Percentiles rank a stretch among this genome's conserved stretches.
phyloP scores from a whole-genome alignment of 257 asterid genomes.

The Linderniella brevidens region DNA sequence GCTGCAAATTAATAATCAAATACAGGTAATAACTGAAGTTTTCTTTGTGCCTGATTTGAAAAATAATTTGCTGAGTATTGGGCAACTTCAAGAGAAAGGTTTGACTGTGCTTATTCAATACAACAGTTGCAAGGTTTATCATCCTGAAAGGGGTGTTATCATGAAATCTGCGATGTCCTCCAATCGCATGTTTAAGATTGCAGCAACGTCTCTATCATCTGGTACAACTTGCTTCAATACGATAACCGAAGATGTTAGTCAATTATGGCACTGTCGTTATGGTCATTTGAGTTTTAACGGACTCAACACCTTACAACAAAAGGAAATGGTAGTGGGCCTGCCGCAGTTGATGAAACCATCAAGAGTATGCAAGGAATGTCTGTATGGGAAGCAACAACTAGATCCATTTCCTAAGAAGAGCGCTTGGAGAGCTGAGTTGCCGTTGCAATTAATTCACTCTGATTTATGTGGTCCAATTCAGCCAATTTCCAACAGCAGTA shows the following conservation, averaged over 20 bases:
- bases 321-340: conserved; percentile 4
- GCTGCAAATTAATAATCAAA: not conserved
- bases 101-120: not conserved
- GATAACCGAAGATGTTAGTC: too few relatives aligned
- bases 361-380: not conserved
- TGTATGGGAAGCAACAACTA: conserved; percentile 7
- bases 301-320: not conserved
- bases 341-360: not conserved
- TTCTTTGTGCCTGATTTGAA: conserved; percentile 2
- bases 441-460: not conserved
- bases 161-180: not conserved
- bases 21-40: not conserved
- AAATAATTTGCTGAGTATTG: conserved; percentile 9
- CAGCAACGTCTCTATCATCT: not conserved
- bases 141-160: conserved; percentile 2
- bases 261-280: not conserved
- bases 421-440: not conserved
- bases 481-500: not conserved
- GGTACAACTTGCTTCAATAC: too few relatives aligned
- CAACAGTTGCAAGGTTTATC: not conserved
- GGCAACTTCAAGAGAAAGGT: conserved; percentile 11
- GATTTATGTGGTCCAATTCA: conserved; percentile 12
- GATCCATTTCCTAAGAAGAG: not conserved
- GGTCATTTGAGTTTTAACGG: too few relatives aligned
- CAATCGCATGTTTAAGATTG: not conserved